A percentile compares a stretch with the other conserved stretches of the same genome.
Conservation (phyloP, 2,329 filamentous ascomycete genomes). For the Xylariaceae sp. region DNA sequence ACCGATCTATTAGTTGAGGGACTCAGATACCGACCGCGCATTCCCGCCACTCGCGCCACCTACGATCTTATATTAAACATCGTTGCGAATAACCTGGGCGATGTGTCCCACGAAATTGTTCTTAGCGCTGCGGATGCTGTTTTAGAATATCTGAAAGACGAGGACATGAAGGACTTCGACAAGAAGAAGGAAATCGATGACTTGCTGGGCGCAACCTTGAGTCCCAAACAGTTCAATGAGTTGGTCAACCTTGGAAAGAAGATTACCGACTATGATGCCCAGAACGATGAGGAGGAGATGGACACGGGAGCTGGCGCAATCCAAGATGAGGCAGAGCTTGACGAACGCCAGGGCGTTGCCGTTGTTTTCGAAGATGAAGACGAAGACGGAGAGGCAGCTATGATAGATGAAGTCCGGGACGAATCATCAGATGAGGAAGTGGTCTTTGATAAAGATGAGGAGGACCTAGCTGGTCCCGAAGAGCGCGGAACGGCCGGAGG, state of each 20-base stretch:
- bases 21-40: constrained; percentile 87
- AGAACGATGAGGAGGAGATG: constrained; percentile 92
- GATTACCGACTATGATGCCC: constrained; percentile 96
- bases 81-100: constrained; percentile 84
- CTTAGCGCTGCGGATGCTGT: constrained; percentile 92
- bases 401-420: constrained; percentile 85
- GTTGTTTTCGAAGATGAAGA: constrained; percentile 94
- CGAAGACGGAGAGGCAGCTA: constrained; percentile 78
- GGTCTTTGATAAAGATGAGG: constrained; percentile 59
- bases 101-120: constrained; percentile 89
- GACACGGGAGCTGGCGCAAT: constrained; percentile 68
- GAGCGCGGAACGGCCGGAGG: constrained; percentile 56
- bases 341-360: constrained; percentile 93
- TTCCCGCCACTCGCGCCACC: constrained; percentile 85
- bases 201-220: constrained; percentile 79
- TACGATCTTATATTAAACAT: constrained; percentile 94
- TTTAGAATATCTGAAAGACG: constrained; percentile 90
- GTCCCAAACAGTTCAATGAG: constrained; percentile 93
- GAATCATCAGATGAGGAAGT: constrained; percentile 84
- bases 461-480: constrained; percentile 59
- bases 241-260: constrained; percentile 96
- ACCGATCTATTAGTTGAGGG: constrained; percentile 88
- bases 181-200: constrained; percentile 98
- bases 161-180: constrained; percentile 94
- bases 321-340: constrained; percentile 74